Evolutionary conservation across 2,329 filamentous ascomycete species (phyloP).

Genomic region (Fusarium pininemorale): DNA sequence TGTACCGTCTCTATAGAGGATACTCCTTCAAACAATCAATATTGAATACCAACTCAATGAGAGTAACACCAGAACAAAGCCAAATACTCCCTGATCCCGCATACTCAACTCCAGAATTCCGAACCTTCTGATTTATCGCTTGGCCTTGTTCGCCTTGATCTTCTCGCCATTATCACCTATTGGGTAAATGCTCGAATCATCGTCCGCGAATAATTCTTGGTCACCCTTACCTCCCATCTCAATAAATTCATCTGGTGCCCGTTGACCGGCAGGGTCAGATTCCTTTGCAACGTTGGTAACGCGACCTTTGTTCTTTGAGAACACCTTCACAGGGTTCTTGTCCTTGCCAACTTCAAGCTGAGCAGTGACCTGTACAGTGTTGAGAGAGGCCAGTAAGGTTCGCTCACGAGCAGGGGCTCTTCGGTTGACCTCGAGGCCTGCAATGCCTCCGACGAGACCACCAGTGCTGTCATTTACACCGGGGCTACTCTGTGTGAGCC

Average conservation of each 20-base stretch:
- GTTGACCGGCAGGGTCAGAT: slow-evolving; percentile 70
- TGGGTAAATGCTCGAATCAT: slow-evolving; percentile 62
- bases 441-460: slow-evolving; percentile 87
- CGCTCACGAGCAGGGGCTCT: slow-evolving; percentile 83
- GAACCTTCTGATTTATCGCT: slow-evolving; percentile 8
- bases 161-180: slow-evolving; percentile 44
- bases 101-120: not conserved
- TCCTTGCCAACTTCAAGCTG: slow-evolving; percentile 65
- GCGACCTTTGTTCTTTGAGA: slow-evolving; percentile 70
- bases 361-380: slow-evolving; percentile 70
- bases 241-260: slow-evolving; percentile 80
- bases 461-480: slow-evolving; percentile 87
- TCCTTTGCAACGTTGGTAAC: slow-evolving; percentile 61
- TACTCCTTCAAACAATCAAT: not conserved
- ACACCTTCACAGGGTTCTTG: slow-evolving; percentile 75
- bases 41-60: not conserved
- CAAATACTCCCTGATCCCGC: not conserved
- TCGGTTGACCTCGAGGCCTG: slow-evolving; percentile 82
- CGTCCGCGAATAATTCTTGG: slow-evolving; percentile 76
- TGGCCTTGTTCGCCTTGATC: slow-evolving; percentile 44
- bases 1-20: slow-evolving; percentile 23
- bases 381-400: slow-evolving; percentile 84
- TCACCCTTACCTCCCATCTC: slow-evolving; percentile 88
- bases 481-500: slow-evolving; percentile 73
- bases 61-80: slow-evolving; percentile 14